Evolutionary conservation across 495 filamentous ascomycete genomes (phyloP).

Genomic region (Bombardia bombarda): DNA sequence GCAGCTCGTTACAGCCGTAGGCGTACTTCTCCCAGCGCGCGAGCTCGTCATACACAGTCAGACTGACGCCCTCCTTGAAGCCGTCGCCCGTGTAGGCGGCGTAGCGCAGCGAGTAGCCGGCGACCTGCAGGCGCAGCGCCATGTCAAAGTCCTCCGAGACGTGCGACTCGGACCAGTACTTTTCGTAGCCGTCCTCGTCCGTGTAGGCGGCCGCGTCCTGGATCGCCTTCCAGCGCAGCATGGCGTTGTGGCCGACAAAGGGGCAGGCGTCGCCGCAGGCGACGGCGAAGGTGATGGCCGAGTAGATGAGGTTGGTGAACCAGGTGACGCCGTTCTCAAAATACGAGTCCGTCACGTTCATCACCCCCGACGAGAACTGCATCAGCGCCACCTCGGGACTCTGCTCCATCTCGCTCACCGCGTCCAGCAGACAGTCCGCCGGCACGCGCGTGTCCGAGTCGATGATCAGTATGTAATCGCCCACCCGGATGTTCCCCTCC

Average conservation of each 20-base stretch:
- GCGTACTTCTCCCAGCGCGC: slow-evolving; percentile 74
- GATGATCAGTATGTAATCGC: slow-evolving; percentile 61
- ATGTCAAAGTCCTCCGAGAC: slow-evolving; percentile 75
- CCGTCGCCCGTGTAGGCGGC: slow-evolving; percentile 56
- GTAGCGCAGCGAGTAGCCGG: slow-evolving; percentile 55
- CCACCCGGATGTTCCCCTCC: slow-evolving; percentile 61
- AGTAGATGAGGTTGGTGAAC: slow-evolving; percentile 69
- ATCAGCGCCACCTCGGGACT: slow-evolving; percentile 63
- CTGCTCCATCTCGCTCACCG: slow-evolving; percentile 62
- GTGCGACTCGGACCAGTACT: slow-evolving; percentile 66
- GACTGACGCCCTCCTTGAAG: slow-evolving; percentile 67
- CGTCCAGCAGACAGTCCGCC: slow-evolving; percentile 60
- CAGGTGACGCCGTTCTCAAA: slow-evolving; percentile 57
- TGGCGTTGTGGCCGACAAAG: slow-evolving; percentile 62
- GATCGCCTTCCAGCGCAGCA: slow-evolving; percentile 61
- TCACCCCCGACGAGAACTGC: slow-evolving; percentile 61
- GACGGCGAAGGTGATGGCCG: slow-evolving; percentile 57
- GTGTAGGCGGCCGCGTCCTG: slow-evolving; percentile 48
- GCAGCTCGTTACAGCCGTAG: slow-evolving; percentile 63
- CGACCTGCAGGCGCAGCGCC: slow-evolving; percentile 58
- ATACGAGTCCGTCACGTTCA: slow-evolving; percentile 56
- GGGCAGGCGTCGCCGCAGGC: slow-evolving; percentile 64
- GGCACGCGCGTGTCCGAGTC: slow-evolving; percentile 64
- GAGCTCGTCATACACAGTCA: slow-evolving; percentile 70
- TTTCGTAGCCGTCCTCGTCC: slow-evolving; percentile 43